Evolutionary conservation across 106 monocot genomes (phyloP), one percentile per base, ranked within the genome.

Genomic region (Dendrobium officinale): DNA sequence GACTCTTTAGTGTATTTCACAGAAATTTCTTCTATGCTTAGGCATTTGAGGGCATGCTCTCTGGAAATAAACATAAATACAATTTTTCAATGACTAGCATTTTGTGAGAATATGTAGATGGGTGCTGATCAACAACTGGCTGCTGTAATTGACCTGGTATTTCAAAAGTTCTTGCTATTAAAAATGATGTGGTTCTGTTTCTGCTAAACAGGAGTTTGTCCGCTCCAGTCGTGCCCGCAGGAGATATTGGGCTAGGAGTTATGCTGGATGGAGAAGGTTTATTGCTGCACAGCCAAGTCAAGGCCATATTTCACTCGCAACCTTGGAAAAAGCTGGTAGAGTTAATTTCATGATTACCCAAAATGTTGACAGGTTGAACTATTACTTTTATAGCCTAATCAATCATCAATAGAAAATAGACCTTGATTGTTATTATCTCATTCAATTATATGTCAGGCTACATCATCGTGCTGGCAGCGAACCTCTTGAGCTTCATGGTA

Each of bases 211-310:
- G 95, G 89, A 95, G 75, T 99, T 91, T 91, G 88, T 93, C 20
- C 92, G 99, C 31, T 95, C 91, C 79, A 79, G 40, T 55, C 91
- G 86, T 48, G 80, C 90, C n/a, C 90, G 95, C 1, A 92, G 85
- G 82, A 81, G 99, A 72, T 99, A 99, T 76, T 99, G 99, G 99
- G 93, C 99, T 67, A 89, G 99, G 81, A 99, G 99, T 88, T 99
- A 91, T 93, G 99, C 95, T 84, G 99, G 99, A 77, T 99, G 99
- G 99, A 93, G 88, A 85, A 95, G 92, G 80, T 99, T 99, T 74
- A 88, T 83, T 78, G 80, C 86, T 80, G 95, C 91, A 73, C 84
- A 99, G 64, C 99, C 99, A 41, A 93, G 86, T 90, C 79, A 95
- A 72, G 88, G 88, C 76, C 95, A 99, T 77, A 73, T 41, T 76